Conservation (phyloP, 352 stramenopile species). For the Globisporangium splendens region DNA sequence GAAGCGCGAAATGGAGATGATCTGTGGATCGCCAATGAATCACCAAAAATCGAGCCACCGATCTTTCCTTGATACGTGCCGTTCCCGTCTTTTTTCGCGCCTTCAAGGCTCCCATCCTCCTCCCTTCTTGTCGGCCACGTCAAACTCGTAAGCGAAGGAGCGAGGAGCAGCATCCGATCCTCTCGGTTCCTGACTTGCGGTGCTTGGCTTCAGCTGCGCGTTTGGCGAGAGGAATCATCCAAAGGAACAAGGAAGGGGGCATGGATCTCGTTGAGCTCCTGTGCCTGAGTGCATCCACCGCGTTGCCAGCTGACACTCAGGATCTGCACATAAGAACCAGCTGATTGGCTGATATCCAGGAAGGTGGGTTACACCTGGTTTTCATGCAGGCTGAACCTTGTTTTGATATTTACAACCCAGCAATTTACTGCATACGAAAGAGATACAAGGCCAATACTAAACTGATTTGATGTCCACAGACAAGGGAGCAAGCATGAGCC, state of each 20-base stretch:
- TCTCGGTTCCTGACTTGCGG: background rate
- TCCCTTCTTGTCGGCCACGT: background rate
- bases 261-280: background rate
- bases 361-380: background rate
- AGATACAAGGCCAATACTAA: background rate
- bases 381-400: background rate
- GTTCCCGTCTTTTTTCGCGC: constrained; percentile 1
- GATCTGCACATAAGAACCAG: background rate
- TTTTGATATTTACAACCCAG: no score
- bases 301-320: background rate
- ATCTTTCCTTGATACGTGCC: background rate
- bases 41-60: background rate
- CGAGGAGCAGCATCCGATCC: background rate
- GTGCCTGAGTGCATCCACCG: background rate
- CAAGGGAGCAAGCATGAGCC: constrained; percentile 7
- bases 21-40: background rate
- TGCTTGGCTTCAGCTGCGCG: background rate
- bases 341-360: background rate
- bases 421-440: background rate
- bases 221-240: background rate
- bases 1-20: background rate
- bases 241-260: no score
- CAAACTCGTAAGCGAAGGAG: background rate
- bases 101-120: background rate
- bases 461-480: background rate